Base-by-base conservation (phyloP, 2,329 filamentous ascomycete species). In the Dryadomyces quercus-mongolicae region DNA sequence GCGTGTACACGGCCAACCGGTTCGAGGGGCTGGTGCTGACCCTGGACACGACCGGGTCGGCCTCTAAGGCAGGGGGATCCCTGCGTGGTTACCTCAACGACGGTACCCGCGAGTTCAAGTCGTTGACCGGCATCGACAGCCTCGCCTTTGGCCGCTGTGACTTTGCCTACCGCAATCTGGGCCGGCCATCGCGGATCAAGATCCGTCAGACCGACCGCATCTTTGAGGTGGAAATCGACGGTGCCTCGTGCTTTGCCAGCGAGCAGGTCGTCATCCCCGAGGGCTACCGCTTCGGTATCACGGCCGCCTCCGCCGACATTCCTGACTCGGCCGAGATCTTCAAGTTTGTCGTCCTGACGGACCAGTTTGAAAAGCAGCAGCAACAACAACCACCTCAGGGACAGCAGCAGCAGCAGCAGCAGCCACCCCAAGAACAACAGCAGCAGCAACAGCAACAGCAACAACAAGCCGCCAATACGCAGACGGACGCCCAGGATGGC, bases 261-360 rank as follows among this genome's bases (percentile, higher is more conserved):
- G 73, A 84, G 68, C 86, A 88, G 74, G 77, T 97, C 63, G 75
- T 74, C 57, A 77, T 98, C 22, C 93, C 92, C 3, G 63, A 77
- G 2, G 88, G 88, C 60, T 94, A 97, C 72, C 79, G 80, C 66
- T 88, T 95, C 60, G 93, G 93, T 62, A 73, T 98, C 61, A 89
- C 86, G 13, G 93, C 92, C 45, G 87, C 88, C 16, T 92, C 88
- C 3, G 87, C 88, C 34, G 92, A 97, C 61, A 91, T 83, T 62
- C 90, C 93, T 0, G 93, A 98, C 70, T 95, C 89, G 5, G 95
- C 96, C 64, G 93, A 98, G 70, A 69, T 95, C 60, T 93, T 91
- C 75, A 94, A 92, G 67, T 79, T 97, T 65, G 77, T 86, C 40
- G 80, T 93, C 52, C 81, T 84, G 64, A 83, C 78, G 12, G 78